Percentiles rank a stretch among this genome's conserved stretches.
Conservation (phyloP, 495 filamentous ascomycete genomes). For the Penicillium ochrochloron region DNA sequence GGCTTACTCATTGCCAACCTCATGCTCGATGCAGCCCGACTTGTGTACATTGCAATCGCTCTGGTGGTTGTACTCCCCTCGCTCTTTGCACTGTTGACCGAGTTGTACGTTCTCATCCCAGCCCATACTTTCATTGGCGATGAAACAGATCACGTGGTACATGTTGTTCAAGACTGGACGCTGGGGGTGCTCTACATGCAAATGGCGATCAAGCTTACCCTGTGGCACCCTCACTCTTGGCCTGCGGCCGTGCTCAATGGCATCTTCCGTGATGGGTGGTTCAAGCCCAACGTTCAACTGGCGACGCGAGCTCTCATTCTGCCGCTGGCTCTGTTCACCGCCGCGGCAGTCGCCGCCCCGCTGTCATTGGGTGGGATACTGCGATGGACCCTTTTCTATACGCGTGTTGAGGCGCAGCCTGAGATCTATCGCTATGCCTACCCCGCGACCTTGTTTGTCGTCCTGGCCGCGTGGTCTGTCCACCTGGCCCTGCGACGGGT, state of each 20-base stretch:
- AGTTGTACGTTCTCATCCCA: conserved; percentile 89
- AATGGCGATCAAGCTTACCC: conserved; percentile 72
- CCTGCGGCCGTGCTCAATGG: conserved; percentile 73
- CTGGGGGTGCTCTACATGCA: conserved; percentile 91
- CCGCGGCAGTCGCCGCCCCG: conserved; percentile 63
- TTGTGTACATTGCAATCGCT: conserved; percentile 74
- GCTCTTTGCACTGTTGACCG: conserved; percentile 78
- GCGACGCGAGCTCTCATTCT: conserved; percentile 84
- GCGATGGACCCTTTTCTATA: conserved; percentile 47
- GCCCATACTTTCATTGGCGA: conserved; percentile 76
- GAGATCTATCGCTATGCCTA: conserved; percentile 76
- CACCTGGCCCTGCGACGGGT: conserved; percentile 57
- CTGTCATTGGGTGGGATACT: conserved; percentile 51
- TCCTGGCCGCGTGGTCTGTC: conserved; percentile 43
- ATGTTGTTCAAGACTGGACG: conserved; percentile 93
- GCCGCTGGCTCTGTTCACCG: conserved; percentile 64
- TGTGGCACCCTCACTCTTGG: conserved; percentile 66
- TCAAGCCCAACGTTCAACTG: conserved; percentile 75
- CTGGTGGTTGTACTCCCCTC: conserved; percentile 79
- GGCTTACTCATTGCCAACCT: conserved; percentile 21
- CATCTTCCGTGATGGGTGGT: conserved; percentile 77
- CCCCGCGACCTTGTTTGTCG: conserved; percentile 59
- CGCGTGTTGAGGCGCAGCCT: conserved; percentile 50
- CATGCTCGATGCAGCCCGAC: conserved; percentile 31
- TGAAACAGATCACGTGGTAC: conserved; percentile 69